Base-by-base conservation (phyloP, 768 basidiomycete genomes). In the Lepiota venenata region DNA sequence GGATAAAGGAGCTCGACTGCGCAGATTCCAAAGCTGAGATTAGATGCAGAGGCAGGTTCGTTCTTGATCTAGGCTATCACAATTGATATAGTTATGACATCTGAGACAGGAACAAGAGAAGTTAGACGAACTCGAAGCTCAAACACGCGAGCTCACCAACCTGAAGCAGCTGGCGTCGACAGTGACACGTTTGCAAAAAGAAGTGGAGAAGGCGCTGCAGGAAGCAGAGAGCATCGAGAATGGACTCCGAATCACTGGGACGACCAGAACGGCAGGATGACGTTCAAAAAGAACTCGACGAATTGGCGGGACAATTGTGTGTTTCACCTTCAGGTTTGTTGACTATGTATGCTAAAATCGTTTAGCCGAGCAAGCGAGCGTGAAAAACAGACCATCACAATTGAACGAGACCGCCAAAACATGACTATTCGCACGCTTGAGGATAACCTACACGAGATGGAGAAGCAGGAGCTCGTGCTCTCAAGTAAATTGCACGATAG, bases 231-330 rank as follows among this genome's bases (percentile, higher is more conserved):
- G 74, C 44, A 71, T 93, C 42, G 91, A 97, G 67, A 71, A 72
- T 44, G 83, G 88, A 44, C 77, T 99, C 14, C 71, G 78, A 16
- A 70, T 78, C 6, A 84, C 84, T 2, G 95, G 94, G 2, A 88
- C 87, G 32, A 79, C 82, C 12, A 91, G 84, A 68, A 93, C 94
- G 1, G 80, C 82, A 0, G n/a, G 90, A 93, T 43, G 93, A 95
- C 44, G 87, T 98, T 14, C 89, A 98, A 66, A 70, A 61, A 21
- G 87, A 97, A 63, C 74, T 97, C 5, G 83, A 88, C 51, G 69
- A 71, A 1, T 65, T 95, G 20, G 74, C 78, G 1, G 72, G 71
- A 14, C 76, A 87, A 56, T 74, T 93, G 94, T 96, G 61, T 64
- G 83, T 69, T 41, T 20, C 22, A 20, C 29, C 47, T 22, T 54